phyloP scores from a whole-genome alignment of 2,329 filamentous ascomycete genomes.

The Claviceps humidiphila region DNA sequence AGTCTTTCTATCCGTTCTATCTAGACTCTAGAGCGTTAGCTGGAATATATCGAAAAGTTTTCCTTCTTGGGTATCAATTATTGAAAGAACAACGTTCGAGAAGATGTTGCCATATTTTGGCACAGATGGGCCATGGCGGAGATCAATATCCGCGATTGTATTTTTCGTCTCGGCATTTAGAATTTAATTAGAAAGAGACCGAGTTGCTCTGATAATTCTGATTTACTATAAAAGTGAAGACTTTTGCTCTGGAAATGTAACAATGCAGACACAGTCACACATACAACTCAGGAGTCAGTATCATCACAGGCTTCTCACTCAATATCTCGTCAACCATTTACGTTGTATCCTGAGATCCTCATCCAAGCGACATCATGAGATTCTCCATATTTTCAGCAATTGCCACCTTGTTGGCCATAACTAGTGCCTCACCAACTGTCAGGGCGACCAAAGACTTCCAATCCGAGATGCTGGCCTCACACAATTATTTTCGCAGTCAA shows the following conservation, averaged over 20 bases:
- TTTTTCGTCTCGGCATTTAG: neutral
- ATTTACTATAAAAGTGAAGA: neutral
- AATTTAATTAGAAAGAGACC: neutral
- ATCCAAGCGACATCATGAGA: neutral
- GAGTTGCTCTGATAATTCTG: accelerated
- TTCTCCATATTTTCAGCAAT: neutral
- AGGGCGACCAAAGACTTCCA: neutral
- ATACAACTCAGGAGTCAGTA: neutral
- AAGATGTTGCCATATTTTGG: neutral
- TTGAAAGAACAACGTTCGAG: neutral
- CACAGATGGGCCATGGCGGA: neutral
- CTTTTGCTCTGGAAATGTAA: neutral
- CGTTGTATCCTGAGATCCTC: no score
- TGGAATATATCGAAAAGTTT: neutral
- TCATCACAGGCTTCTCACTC: no score
- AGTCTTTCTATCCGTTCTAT: no score
- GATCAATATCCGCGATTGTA: neutral
- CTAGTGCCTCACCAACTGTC: neutral
- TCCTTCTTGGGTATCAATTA: no score
- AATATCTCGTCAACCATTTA: neutral
- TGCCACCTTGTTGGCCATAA: neutral
- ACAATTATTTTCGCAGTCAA: constrained; percentile 1
- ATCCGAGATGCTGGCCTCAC: neutral
- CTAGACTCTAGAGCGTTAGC: neutral
- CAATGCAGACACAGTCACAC: neutral